These are phyloP conservation scores for Pleurotus pulmonarius DNA, from an alignment of 768 basidiomycete species.

Conservation along the genomic window DNA sequence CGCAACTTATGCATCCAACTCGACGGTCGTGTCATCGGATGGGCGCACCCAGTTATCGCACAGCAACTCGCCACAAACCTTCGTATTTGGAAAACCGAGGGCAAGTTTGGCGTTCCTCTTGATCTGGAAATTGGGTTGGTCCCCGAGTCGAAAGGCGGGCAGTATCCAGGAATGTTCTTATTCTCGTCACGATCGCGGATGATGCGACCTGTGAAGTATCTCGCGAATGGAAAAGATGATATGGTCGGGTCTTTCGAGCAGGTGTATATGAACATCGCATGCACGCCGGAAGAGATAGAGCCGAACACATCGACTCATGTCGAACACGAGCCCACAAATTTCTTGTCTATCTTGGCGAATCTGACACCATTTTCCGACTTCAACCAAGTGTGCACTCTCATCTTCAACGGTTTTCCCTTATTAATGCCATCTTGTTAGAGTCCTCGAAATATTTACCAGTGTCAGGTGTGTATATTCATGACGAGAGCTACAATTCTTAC, in stretches of 20 bases:
- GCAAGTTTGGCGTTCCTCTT: slow-evolving; percentile 73
- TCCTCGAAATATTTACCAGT: slow-evolving; percentile 91
- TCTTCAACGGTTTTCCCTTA: slow-evolving; percentile 5
- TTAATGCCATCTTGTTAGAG: slow-evolving; percentile 39
- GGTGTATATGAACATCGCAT: slow-evolving; percentile 98
- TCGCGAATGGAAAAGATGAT: slow-evolving; percentile 82
- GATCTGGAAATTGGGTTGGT: slow-evolving; percentile 96
- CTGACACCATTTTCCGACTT: slow-evolving; percentile 99
- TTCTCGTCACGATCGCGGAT: slow-evolving; percentile 86
- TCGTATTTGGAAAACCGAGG: slow-evolving; percentile 94
- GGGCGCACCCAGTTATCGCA: slow-evolving; percentile 75
- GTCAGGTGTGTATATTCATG: slow-evolving; percentile 53
- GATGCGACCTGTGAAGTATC: slow-evolving; percentile 97
- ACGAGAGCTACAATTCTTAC: not conserved
- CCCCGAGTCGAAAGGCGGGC: slow-evolving; percentile 85
- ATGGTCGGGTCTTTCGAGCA: slow-evolving; percentile 97
- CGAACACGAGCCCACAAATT: slow-evolving; percentile 92
- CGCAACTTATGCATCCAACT: slow-evolving; percentile 86
- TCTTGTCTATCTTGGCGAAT: slow-evolving; percentile 95
- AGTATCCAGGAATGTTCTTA: slow-evolving; percentile 93
- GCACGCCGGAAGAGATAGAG: slow-evolving; percentile 82
- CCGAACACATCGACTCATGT: slow-evolving; percentile 80
- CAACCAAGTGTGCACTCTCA: slow-evolving; percentile 70
- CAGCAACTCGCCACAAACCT: slow-evolving; percentile 79
- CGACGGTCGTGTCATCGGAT: slow-evolving; percentile 94